A percentile compares a stretch with the other conserved stretches of the same genome.
Conservation (phyloP, 2,329 filamentous ascomycete species). For the Penicillium sp. region DNA sequence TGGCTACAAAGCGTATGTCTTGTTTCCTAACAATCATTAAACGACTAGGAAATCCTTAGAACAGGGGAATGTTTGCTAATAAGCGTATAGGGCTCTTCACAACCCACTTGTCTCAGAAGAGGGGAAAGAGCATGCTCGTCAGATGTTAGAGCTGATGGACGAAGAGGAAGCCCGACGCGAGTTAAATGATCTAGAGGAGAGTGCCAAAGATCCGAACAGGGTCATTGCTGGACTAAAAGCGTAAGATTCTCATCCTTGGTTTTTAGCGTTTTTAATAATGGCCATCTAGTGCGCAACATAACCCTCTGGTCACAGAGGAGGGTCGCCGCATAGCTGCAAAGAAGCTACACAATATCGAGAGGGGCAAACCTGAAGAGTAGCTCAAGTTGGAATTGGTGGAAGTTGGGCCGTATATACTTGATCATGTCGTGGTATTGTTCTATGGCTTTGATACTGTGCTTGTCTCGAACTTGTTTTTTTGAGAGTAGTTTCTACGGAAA, state of each 20-base stretch:
- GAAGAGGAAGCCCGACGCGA: conserved; percentile 1
- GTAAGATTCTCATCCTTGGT: neutral
- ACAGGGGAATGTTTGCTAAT: neutral
- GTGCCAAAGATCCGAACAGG: neutral
- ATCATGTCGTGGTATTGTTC: neutral
- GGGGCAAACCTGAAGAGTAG: neutral
- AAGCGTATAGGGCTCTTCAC: conserved; percentile 1
- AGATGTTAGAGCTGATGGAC: conserved; percentile 3
- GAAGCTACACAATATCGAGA: neutral
- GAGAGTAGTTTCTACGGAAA: neutral
- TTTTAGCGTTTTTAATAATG: neutral
- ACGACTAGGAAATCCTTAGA: neutral
- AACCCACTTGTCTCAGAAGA: conserved; percentile 8
- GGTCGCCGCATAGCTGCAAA: neutral
- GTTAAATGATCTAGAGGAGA: neutral
- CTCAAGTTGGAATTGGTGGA: neutral
- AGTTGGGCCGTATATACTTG: neutral
- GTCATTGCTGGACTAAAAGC: neutral
- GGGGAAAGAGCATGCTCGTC: conserved; percentile 1
- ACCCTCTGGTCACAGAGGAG: conserved; percentile 1
- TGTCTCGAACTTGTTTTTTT: neutral
- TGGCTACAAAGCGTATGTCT: conserved; percentile 3
- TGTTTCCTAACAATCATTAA: neutral
- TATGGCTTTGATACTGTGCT: neutral
- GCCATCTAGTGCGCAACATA: neutral